A percentile compares a stretch with the other conserved stretches of the same genome.
Conservation (phyloP, 306 rosid genomes). For the Mimosa pudica region DNA sequence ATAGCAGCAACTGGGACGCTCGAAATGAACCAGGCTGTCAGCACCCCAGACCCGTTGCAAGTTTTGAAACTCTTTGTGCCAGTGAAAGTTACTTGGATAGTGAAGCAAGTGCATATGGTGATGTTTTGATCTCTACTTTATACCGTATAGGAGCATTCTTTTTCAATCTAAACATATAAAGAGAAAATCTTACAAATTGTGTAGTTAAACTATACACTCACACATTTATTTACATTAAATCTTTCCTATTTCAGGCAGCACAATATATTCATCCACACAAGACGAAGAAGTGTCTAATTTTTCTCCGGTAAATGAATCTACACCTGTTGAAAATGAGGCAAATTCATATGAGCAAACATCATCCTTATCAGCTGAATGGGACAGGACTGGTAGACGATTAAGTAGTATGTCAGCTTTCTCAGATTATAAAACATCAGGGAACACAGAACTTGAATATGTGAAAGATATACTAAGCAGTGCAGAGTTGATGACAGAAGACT, state of each 20-base stretch:
- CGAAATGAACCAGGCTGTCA: conserved; percentile 39
- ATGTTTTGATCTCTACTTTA: conserved; percentile 34
- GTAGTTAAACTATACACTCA: background rate
- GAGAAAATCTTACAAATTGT: background rate
- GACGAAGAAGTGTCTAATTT: conserved; percentile 45
- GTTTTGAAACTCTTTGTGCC: conserved; percentile 35
- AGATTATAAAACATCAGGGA: conserved; percentile 44
- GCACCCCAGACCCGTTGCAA: conserved; percentile 12
- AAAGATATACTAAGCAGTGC: conserved; percentile 56
- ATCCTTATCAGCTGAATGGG: conserved; percentile 25
- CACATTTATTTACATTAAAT: conserved; percentile 4
- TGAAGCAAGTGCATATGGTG: conserved; percentile 64
- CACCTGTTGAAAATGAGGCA: conserved; percentile 36
- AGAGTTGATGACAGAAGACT: conserved; percentile 60
- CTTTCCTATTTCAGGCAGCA: conserved; percentile 56
- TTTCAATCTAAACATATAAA: background rate
- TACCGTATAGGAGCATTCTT: conserved; percentile 6
- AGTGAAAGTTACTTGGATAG: conserved; percentile 53
- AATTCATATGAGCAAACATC: conserved; percentile 48
- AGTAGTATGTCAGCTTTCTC: conserved; percentile 28
- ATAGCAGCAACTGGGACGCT: conserved; percentile 49
- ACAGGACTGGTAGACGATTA: conserved; percentile 35
- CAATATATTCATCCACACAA: conserved; percentile 48
- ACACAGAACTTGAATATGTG: conserved; percentile 67
- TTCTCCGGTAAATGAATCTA: conserved; percentile 42